These are phyloP conservation scores for Chloranthus sessilifolius DNA, from an alignment of 164 flowering plant species.

Conservation along the genomic window DNA sequence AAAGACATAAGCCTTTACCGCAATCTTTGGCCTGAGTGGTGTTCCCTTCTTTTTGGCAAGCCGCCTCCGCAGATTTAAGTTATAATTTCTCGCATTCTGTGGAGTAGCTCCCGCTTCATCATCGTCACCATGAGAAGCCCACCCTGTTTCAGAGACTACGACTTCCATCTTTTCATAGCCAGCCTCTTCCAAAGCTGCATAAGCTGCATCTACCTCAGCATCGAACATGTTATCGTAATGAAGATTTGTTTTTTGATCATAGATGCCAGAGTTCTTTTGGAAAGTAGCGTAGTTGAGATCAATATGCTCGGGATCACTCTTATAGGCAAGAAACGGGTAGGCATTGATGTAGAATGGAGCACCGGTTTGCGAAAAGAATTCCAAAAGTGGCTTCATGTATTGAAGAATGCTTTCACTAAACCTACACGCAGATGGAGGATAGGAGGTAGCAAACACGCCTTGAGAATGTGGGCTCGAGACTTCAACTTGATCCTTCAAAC, in stretches of 20 bases:
- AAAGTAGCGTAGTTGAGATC: constrained; percentile 70
- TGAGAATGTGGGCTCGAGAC: constrained; percentile 71
- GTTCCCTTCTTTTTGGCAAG: constrained; percentile 71
- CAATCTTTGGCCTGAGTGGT: constrained; percentile 58
- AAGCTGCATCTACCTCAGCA: constrained; percentile 71
- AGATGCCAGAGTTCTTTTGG: constrained; percentile 45
- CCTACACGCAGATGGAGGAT: constrained; percentile 66
- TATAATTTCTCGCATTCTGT: constrained; percentile 64
- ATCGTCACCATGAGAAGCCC: constrained; percentile 77
- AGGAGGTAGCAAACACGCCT: constrained; percentile 65
- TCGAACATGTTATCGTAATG: constrained; percentile 90
- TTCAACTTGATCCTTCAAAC: constrained; percentile 29
- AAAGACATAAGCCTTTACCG: constrained; percentile 60
- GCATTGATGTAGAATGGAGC: constrained; percentile 78
- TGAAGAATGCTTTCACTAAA: constrained; percentile 46
- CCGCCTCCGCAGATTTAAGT: constrained; percentile 45
- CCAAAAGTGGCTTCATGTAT: constrained; percentile 71
- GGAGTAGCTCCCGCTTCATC: constrained; percentile 57
- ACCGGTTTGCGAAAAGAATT: constrained; percentile 55
- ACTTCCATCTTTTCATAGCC: constrained; percentile 66
- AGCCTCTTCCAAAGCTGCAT: constrained; percentile 64
- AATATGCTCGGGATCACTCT: constrained; percentile 52
- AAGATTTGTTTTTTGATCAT: constrained; percentile 62
- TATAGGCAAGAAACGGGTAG: constrained; percentile 83
- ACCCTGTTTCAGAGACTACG: constrained; percentile 84